Percentiles rank a stretch among this genome's conserved stretches.
phyloP scores from a whole-genome alignment of 73 alveolate species.

The Stentor roeselii region DNA sequence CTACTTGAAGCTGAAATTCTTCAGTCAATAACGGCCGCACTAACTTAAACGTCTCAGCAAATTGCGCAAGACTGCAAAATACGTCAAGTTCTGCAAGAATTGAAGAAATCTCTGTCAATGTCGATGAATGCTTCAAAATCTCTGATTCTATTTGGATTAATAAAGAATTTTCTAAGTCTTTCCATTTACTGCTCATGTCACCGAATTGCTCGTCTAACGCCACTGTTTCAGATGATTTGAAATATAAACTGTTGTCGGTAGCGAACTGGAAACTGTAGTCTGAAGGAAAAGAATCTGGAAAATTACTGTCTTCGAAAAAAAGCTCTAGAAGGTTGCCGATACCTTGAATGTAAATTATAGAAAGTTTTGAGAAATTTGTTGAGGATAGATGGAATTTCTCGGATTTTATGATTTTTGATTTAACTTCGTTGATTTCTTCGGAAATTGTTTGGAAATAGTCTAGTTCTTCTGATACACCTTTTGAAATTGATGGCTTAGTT shows the following conservation, averaged over 20 bases:
- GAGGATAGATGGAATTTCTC: neutral
- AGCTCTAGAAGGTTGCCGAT: neutral
- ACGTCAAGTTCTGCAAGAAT: neutral
- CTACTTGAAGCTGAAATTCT: neutral
- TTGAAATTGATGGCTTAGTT: neutral
- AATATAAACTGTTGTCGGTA: neutral
- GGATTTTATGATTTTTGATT: no score
- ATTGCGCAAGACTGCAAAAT: neutral
- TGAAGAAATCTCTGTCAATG: neutral
- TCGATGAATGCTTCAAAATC: neutral
- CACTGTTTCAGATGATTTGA: neutral
- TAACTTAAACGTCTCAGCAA: slow-evolving; percentile 9
- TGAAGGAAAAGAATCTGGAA: neutral
- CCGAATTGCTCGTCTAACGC: slow-evolving; percentile 28
- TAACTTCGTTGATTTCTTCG: neutral
- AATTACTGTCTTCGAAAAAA: neutral
- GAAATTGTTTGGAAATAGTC: neutral
- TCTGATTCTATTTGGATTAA: neutral
- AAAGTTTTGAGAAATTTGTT: neutral
- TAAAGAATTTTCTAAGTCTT: slow-evolving; percentile 15
- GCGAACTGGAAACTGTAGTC: neutral
- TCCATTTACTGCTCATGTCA: neutral
- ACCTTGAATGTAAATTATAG: neutral
- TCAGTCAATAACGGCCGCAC: neutral
- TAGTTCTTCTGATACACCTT: slow-evolving; percentile 3